Evolutionary conservation across 441 rosid genomes (phyloP).

Genomic region (Arabidopsis lyrata): DNA sequence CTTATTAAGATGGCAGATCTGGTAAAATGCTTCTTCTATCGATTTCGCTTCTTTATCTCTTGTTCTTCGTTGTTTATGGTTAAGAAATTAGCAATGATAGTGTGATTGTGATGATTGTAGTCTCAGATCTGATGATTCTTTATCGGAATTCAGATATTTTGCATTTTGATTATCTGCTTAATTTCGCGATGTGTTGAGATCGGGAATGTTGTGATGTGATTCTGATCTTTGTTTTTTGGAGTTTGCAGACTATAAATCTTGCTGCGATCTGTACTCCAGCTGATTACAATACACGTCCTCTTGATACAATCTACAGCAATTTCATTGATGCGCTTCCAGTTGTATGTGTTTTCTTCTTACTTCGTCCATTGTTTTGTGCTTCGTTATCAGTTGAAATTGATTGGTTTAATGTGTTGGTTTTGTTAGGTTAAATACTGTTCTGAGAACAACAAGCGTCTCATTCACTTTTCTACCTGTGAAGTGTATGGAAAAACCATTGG

Average conservation of each 20-base stretch:
- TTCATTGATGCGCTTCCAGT: conserved; percentile 98
- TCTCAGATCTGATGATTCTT: conserved; percentile 37
- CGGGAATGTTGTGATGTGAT: neutral
- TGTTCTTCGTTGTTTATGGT: neutral
- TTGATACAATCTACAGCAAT: conserved; percentile 97
- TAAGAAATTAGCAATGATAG: neutral
- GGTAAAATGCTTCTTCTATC: conserved; percentile 47
- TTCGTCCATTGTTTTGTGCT: neutral
- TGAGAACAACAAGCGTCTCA: conserved; percentile 91
- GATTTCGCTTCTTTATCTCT: neutral
- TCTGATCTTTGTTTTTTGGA: neutral
- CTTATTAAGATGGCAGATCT: conserved; percentile 98
- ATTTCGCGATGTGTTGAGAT: neutral
- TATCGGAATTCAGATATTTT: neutral
- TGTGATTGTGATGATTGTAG: conserved; percentile 20
- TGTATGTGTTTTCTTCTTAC: conserved; percentile 51
- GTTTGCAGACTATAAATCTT: conserved; percentile 80
- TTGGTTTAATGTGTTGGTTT: conserved; percentile 4
- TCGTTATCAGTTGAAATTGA: neutral
- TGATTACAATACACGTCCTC: conserved; percentile 96
- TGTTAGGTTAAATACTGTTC: conserved; percentile 91
- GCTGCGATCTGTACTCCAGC: conserved; percentile 99
- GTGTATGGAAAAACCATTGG: conserved; percentile 98
- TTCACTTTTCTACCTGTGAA: conserved; percentile 99
- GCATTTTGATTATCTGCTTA: neutral